A percentile compares a stretch with the other conserved stretches of the same genome.
These are phyloP conservation scores for Rhizoclosmatium sp. DNA, from an alignment of 192 early-diverging fungal genomes.

Conservation along the genomic window DNA sequence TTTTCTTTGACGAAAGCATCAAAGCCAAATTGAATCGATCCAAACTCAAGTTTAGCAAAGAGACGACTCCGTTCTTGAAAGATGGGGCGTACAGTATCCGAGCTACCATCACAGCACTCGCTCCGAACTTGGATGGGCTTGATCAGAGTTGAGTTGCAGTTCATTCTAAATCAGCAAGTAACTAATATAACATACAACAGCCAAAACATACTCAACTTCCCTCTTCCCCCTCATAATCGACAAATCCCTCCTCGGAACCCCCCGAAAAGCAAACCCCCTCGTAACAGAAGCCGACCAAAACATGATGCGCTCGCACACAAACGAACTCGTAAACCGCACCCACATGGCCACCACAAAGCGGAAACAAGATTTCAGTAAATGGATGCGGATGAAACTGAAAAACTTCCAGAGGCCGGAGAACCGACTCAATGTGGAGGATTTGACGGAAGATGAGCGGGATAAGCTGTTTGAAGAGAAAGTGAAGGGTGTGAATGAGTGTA, in stretches of 20 bases:
- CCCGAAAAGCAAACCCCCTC: slow-evolving; percentile 48
- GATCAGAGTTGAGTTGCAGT: slow-evolving; percentile 33
- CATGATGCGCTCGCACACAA: slow-evolving; percentile 61
- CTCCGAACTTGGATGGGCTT: slow-evolving; percentile 47
- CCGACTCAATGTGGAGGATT: slow-evolving; percentile 47
- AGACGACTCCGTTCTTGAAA: slow-evolving; percentile 64
- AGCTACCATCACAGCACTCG: slow-evolving; percentile 42
- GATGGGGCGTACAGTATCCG: slow-evolving; percentile 54
- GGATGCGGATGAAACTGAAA: slow-evolving; percentile 60
- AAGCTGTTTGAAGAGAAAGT: slow-evolving; percentile 57
- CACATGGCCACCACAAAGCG: slow-evolving; percentile 39
- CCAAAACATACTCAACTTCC: slow-evolving; percentile 28
- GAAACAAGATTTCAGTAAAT: slow-evolving; percentile 62
- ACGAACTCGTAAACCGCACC: slow-evolving; percentile 57
- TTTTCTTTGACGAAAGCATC: slow-evolving; percentile 84
- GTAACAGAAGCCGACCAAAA: slow-evolving; percentile 55
- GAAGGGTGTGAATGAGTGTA: slow-evolving; percentile 41
- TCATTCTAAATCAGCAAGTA: neutral
- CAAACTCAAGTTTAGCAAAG: slow-evolving; percentile 75
- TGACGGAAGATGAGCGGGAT: slow-evolving; percentile 56
- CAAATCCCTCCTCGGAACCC: slow-evolving; percentile 28
- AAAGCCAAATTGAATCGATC: slow-evolving; percentile 82
- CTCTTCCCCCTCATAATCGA: slow-evolving; percentile 47
- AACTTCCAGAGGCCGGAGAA: slow-evolving; percentile 54
- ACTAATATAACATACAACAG: slow-evolving; percentile 5